phyloP scores from a whole-genome alignment of 31 red algal species.

The Porphyra umbilicalis region DNA sequence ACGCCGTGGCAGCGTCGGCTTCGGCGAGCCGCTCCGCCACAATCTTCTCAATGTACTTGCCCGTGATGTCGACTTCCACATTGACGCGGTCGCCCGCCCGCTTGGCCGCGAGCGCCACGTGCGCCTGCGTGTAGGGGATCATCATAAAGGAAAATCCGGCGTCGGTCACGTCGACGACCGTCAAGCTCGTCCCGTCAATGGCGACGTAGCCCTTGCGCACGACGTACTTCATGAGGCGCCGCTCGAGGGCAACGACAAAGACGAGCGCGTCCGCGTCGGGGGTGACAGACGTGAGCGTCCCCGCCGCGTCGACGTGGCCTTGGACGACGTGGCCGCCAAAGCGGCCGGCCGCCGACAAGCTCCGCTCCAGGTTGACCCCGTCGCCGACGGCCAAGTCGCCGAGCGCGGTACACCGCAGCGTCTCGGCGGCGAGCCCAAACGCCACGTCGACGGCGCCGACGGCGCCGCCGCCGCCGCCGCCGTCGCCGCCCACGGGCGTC shows the following conservation, averaged over 20 bases:
- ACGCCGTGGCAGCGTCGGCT: background rate
- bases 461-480: background rate
- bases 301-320: slow-evolving; percentile 94
- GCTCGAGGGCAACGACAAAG: slow-evolving; percentile 54
- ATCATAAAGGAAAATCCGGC: slow-evolving; percentile 85
- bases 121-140: slow-evolving; percentile 81
- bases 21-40: slow-evolving; percentile 16
- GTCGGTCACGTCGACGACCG: slow-evolving; percentile 74
- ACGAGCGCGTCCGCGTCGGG: slow-evolving; percentile 76
- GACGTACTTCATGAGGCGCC: slow-evolving; percentile 74
- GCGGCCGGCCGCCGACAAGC: slow-evolving; percentile 67
- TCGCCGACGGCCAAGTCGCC: slow-evolving; percentile 35
- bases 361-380: slow-evolving; percentile 93
- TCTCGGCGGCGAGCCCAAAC: slow-evolving; percentile 77
- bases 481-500: background rate
- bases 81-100: slow-evolving; percentile 70
- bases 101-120: slow-evolving; percentile 57
- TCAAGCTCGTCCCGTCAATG: slow-evolving; percentile 93
- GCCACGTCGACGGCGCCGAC: background rate
- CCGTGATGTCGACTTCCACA: slow-evolving; percentile 96
- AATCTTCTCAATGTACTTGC: slow-evolving; percentile 92
- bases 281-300: slow-evolving; percentile 43
- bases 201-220: slow-evolving; percentile 96
- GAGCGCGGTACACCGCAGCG: slow-evolving; percentile 83
- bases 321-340: slow-evolving; percentile 99